Conservation (phyloP, 805 yeast species). For the Priceomyces haplophilus region DNA sequence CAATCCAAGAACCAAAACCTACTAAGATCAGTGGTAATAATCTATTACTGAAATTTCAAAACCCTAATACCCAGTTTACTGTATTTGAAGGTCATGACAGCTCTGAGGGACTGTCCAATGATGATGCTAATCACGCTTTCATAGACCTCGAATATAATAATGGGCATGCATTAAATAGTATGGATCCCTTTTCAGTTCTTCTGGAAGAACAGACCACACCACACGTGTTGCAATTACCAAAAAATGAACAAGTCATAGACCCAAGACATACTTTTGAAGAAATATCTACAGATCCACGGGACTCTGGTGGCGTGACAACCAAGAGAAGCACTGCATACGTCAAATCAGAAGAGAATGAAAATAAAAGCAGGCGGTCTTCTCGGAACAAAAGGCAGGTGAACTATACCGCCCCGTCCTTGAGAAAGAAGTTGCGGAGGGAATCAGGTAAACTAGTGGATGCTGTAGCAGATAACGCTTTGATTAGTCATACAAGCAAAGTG, state of each 20-base stretch:
- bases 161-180: background rate
- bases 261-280: too few species aligned
- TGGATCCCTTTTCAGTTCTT: background rate
- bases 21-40: background rate
- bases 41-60: background rate
- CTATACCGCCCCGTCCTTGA: slow-evolving; percentile 65
- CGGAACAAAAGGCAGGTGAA: slow-evolving; percentile 58
- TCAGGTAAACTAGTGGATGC: slow-evolving; percentile 61
- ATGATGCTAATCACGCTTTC: background rate
- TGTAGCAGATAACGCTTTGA: slow-evolving; percentile 35
- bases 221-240: too few species aligned
- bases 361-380: slow-evolving; percentile 32
- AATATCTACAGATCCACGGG: too few species aligned
- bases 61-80: background rate
- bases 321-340: background rate
- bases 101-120: background rate
- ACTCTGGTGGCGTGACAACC: background rate
- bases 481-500: background rate
- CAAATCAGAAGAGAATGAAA: background rate
- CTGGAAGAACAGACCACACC: background rate
- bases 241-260: too few species aligned
- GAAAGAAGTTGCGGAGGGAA: slow-evolving; percentile 68
- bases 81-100: background rate
- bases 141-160: background rate
- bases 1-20: background rate